Evolutionary conservation across 768 basidiomycete species (phyloP).

Genomic region (Podaxis sp.): DNA sequence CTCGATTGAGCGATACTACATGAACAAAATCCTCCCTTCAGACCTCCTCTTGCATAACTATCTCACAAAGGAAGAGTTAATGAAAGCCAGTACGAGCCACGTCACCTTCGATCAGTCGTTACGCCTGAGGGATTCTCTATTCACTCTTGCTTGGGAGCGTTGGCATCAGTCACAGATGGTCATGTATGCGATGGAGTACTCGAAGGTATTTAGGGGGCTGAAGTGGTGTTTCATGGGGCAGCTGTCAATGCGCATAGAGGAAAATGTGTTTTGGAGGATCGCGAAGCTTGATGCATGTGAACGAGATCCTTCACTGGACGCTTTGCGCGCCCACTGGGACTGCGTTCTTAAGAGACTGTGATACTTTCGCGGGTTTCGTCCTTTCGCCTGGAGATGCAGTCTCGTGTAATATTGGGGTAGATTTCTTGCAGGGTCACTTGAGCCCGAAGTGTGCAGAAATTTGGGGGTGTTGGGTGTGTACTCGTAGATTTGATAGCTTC

Average conservation of each 20-base stretch:
- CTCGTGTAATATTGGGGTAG: too few species aligned
- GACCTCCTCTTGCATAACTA: conserved; percentile 16
- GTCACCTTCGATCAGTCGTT: conserved; percentile 11
- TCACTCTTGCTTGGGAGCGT: conserved; percentile 23
- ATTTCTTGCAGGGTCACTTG: too few species aligned
- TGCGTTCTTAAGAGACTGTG: not conserved
- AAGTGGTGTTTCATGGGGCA: conserved; percentile 25
- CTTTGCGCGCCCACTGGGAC: not conserved
- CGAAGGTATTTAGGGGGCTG: conserved; percentile 14
- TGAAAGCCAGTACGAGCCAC: conserved; percentile 5
- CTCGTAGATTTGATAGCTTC: too few species aligned
- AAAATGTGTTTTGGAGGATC: not conserved
- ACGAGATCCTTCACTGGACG: not conserved
- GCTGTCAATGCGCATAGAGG: conserved; percentile 10
- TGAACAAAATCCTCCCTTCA: conserved; percentile 18
- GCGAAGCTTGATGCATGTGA: not conserved
- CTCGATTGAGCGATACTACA: conserved; percentile 20
- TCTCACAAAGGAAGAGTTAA: conserved; percentile 15
- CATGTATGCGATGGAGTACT: conserved; percentile 15
- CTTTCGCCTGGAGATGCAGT: too few species aligned
- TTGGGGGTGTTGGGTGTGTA: too few species aligned
- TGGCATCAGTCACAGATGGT: conserved; percentile 25
- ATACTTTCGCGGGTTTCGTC: not conserved
- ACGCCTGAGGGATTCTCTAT: conserved; percentile 12
- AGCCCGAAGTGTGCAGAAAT: too few species aligned